These are phyloP conservation scores for Fraxinus americana DNA, from an alignment of 257 asterid species.

Conservation along the genomic window DNA sequence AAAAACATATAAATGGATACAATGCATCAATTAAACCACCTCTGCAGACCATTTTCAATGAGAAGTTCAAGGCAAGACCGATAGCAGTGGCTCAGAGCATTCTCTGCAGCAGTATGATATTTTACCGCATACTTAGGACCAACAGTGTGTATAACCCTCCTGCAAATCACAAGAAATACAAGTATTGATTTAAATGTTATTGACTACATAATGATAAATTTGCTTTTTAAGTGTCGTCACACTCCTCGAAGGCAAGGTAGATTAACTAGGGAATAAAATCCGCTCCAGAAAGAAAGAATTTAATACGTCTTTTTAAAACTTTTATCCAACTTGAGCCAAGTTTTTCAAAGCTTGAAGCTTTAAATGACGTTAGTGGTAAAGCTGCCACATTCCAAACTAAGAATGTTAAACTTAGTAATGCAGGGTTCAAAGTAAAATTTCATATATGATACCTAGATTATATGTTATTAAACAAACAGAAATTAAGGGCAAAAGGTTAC, in stretches of 20 bases:
- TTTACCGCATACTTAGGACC: constrained; percentile 98
- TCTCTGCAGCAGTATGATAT: constrained; percentile 98
- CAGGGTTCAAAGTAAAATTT: not conserved
- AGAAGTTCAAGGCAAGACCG: constrained; percentile 72
- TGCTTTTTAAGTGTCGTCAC: not conserved
- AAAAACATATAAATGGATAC: not conserved
- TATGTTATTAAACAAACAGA: not conserved
- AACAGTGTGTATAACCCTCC: constrained; percentile 97
- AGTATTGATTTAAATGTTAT: constrained; percentile 2
- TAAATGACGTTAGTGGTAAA: not conserved
- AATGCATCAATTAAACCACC: not conserved
- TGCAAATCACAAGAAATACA: constrained; percentile 41
- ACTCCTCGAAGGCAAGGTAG: not conserved
- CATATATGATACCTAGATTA: not conserved
- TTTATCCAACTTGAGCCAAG: not conserved
- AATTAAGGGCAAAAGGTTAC: not conserved
- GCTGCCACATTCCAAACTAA: not conserved
- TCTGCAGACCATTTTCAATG: constrained; percentile 41
- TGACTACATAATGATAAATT: not conserved
- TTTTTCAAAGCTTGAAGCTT: not conserved
- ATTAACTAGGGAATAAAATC: constrained; percentile 4
- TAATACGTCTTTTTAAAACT: not conserved
- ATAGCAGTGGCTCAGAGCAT: constrained; percentile 97
- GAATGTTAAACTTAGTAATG: not conserved
- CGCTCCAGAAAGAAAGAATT: not conserved